Conservation (phyloP, 1,284 basidiomycete species). For the Ceratobasidium sp. region DNA sequence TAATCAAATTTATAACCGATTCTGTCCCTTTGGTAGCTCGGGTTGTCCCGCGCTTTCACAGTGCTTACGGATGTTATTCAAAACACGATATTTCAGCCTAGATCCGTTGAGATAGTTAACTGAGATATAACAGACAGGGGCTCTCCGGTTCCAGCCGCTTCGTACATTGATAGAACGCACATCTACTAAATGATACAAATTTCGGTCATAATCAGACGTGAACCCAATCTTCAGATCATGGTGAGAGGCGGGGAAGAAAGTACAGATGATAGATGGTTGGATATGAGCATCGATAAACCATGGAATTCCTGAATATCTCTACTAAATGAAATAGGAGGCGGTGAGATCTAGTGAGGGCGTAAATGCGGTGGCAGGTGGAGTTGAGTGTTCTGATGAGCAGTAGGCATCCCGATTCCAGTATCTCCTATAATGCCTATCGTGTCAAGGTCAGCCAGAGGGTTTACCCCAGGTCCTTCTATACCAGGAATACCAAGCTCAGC, state of each 20-base stretch:
- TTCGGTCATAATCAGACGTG: neutral
- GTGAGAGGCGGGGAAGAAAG: constrained; percentile 1
- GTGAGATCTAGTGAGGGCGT: neutral
- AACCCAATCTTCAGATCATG: neutral
- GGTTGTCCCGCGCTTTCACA: too few relatives aligned
- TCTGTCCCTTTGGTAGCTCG: too few relatives aligned
- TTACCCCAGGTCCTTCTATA: neutral
- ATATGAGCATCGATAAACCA: constrained; percentile 15
- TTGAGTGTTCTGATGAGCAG: constrained; percentile 7
- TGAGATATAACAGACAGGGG: neutral
- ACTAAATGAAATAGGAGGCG: constrained; percentile 2
- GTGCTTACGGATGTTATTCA: neutral
- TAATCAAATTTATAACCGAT: too few relatives aligned
- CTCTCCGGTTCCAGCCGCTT: neutral
- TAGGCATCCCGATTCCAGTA: neutral
- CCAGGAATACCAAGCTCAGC: constrained; percentile 5
- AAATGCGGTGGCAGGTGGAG: constrained; percentile 5
- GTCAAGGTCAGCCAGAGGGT: constrained; percentile 1
- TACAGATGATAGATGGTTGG: neutral
- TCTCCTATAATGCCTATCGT: constrained; percentile 13
- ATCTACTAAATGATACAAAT: neutral
- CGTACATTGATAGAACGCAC: neutral
- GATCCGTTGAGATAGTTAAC: neutral
- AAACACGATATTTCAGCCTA: neutral
- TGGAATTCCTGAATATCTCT: neutral